Evolutionary conservation across 768 basidiomycete species (phyloP).

Genomic region (Fibroporia radiculosa): DNA sequence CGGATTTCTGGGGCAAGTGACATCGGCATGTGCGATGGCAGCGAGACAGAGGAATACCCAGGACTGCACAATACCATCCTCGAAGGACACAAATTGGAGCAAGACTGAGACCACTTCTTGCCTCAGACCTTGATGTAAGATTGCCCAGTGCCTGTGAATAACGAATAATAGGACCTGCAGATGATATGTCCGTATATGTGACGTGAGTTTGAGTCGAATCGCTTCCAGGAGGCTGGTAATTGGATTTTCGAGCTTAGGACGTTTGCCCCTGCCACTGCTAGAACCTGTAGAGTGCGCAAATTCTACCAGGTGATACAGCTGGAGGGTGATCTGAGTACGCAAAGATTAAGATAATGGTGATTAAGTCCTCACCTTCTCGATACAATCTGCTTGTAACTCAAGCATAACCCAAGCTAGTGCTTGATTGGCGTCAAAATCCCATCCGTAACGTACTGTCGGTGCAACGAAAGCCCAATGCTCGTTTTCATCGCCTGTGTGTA

Average conservation of each 20-base stretch:
- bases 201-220: constrained; percentile 30
- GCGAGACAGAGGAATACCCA: constrained; percentile 84
- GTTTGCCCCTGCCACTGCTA: constrained; percentile 35
- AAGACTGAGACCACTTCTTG: constrained; percentile 48
- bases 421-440: constrained; percentile 60
- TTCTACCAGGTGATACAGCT: constrained; percentile 65
- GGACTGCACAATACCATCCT: constrained; percentile 61
- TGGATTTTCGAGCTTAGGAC: constrained; percentile 50
- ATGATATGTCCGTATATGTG: constrained; percentile 36
- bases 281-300: constrained; percentile 34
- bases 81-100: constrained; percentile 51
- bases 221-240: constrained; percentile 45
- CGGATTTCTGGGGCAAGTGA: constrained; percentile 4
- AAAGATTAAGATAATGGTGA: neutral
- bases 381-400: constrained; percentile 76
- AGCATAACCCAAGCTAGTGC: constrained; percentile 74
- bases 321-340: constrained; percentile 2
- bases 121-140: constrained; percentile 52
- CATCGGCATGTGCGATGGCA: constrained; percentile 52
- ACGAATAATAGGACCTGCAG: constrained; percentile 83
- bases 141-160: constrained; percentile 68
- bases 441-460: constrained; percentile 64
- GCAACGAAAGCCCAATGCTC: constrained; percentile 43
- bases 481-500: constrained; percentile 13
- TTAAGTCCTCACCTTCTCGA: constrained; percentile 44